Conservation (phyloP, 208 protist species). For the Novymonas esmeraldas region DNA sequence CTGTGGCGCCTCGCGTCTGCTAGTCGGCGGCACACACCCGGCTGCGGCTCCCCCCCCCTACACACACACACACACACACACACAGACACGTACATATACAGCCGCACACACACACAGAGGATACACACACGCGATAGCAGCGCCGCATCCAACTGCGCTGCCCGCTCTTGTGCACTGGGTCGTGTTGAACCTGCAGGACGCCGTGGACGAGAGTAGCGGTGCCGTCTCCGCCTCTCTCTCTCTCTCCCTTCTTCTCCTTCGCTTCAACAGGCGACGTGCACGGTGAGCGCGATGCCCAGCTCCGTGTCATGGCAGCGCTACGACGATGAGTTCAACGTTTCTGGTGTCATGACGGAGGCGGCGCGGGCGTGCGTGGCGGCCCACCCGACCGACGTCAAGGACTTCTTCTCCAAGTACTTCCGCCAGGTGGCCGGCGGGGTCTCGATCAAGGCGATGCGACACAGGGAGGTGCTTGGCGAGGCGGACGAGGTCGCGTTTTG, state of each 20-base stretch:
- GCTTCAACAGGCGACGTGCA: not conserved
- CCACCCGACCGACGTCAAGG: slow-evolving; percentile 46
- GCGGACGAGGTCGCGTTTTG: slow-evolving; percentile 23
- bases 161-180: too few relatives aligned
- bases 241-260: not conserved
- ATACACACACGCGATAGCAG: too few relatives aligned
- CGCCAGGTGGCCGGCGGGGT: slow-evolving; percentile 42
- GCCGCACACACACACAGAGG: not conserved
- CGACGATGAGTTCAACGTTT: slow-evolving; percentile 72
- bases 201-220: too few relatives aligned
- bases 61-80: not conserved
- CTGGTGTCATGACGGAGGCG: slow-evolving; percentile 70
- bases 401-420: slow-evolving; percentile 80
- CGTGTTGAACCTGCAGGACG: too few relatives aligned
- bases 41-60: too few relatives aligned
- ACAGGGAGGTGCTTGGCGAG: slow-evolving; percentile 32
- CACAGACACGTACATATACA: not conserved
- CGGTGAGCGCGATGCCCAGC: slow-evolving; percentile 23
- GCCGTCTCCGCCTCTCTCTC: not conserved
- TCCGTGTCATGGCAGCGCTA: slow-evolving; percentile 79
- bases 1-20: too few relatives aligned
- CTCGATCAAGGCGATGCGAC: slow-evolving; percentile 35
- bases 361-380: slow-evolving; percentile 76
- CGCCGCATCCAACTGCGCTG: too few relatives aligned
- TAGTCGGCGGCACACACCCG: too few relatives aligned